These are phyloP conservation scores for Pleurotus djamor DNA, from an alignment of 768 basidiomycete species.

Conservation along the genomic window DNA sequence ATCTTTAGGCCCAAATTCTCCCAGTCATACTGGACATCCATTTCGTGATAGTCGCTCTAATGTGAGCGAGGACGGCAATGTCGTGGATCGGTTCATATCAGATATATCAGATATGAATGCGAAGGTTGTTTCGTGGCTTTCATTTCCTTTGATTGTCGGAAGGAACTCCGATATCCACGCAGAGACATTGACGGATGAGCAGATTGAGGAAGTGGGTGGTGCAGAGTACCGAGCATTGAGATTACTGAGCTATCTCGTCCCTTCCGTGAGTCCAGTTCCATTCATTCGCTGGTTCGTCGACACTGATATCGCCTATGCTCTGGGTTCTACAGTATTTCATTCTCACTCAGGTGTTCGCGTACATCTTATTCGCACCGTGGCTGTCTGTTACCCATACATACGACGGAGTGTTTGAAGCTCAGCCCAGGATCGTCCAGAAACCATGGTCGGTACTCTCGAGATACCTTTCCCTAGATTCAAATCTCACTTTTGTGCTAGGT, in stretches of 20 bases:
- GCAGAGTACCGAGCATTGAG: conserved; percentile 70
- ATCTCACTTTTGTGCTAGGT: conserved; percentile 25
- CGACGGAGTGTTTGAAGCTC: conserved; percentile 45
- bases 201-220: conserved; percentile 73
- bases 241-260: conserved; percentile 47
- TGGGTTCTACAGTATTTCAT: conserved; percentile 58
- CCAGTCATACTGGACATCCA: neutral
- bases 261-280: conserved; percentile 29
- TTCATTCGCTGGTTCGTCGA: neutral
- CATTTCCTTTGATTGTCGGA: conserved; percentile 45
- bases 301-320: conserved; percentile 11
- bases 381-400: conserved; percentile 40
- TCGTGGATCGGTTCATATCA: neutral
- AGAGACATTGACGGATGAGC: conserved; percentile 57
- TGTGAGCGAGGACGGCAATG: neutral
- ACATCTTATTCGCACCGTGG: conserved; percentile 64
- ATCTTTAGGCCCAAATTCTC: neutral
- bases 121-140: conserved; percentile 32
- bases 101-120: neutral
- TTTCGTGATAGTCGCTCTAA: neutral
- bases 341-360: conserved; percentile 49
- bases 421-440: conserved; percentile 50
- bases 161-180: conserved; percentile 58
- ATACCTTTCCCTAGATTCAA: neutral
- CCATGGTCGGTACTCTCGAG: conserved; percentile 43